A percentile compares a stretch with the other conserved stretches of the same genome.
phyloP scores from a whole-genome alignment of 2,329 filamentous ascomycete genomes.

The Sporothrix pseudoabietina region DNA sequence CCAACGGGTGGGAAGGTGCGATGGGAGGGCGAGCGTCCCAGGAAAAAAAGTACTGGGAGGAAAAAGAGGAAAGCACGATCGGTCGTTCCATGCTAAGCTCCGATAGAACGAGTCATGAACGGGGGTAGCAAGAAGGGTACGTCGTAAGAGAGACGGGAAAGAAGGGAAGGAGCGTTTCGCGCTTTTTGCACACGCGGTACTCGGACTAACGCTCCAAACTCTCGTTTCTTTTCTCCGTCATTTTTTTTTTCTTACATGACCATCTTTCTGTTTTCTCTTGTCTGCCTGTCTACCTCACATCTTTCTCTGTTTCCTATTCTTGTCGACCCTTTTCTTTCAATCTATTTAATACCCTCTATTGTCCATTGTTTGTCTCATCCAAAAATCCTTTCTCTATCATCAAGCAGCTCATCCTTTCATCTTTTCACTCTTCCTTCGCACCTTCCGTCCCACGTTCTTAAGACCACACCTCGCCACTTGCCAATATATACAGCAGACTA shows the following conservation, averaged over 20 bases:
- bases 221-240: background rate
- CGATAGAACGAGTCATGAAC: background rate
- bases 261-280: background rate
- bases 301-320: background rate
- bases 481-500: background rate
- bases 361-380: conserved; percentile 7
- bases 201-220: background rate
- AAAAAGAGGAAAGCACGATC: background rate
- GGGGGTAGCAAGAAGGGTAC: background rate
- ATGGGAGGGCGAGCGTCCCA: background rate
- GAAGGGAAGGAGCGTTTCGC: conserved; percentile 4
- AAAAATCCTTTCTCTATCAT: background rate
- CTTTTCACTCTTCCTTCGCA: background rate
- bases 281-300: background rate
- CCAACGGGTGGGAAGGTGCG: background rate
- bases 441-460: conserved; percentile 1
- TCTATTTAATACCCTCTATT: conserved; percentile 2
- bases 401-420: background rate
- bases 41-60: background rate
- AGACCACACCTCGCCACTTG: background rate
- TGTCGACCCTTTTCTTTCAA: background rate
- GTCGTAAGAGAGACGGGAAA: too few relatives aligned
- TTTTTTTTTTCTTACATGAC: background rate
- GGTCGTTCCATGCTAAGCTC: conserved; percentile 6
- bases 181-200: background rate